Percentiles rank a stretch among this genome's conserved stretches.
Evolutionary conservation across 2,329 filamentous ascomycete genomes (phyloP).

Genomic region (Verticillium nubilum): DNA sequence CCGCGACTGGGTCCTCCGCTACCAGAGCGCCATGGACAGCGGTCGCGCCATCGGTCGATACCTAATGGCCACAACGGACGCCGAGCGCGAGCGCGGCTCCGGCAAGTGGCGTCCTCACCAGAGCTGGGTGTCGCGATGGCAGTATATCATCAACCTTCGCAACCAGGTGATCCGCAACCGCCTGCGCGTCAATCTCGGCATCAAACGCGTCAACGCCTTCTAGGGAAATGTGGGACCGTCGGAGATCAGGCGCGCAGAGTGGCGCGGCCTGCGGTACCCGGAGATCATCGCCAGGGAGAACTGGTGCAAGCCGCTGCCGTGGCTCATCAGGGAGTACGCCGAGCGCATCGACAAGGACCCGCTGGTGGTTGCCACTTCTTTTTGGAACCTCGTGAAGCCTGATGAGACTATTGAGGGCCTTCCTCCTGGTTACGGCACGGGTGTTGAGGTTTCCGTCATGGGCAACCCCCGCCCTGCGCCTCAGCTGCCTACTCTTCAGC

Average conservation of each 20-base stretch:
- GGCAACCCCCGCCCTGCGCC: not conserved
- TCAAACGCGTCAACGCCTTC: not conserved
- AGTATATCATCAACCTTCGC: constrained; percentile 16
- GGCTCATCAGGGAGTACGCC: constrained; percentile 11
- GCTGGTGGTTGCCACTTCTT: not conserved
- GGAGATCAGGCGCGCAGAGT: not conserved
- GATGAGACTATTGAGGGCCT: not conserved
- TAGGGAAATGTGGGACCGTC: not conserved
- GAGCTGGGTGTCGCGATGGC: constrained; percentile 16
- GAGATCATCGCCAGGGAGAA: not conserved
- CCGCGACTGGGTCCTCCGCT: constrained; percentile 11
- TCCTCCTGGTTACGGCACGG: not conserved
- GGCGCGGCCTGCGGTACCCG: not conserved
- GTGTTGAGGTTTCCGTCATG: not conserved
- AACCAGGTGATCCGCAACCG: constrained; percentile 8
- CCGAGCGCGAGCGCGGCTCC: constrained; percentile 9
- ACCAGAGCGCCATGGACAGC: constrained; percentile 17
- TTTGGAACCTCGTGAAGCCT: not conserved
- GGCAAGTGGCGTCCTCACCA: not conserved
- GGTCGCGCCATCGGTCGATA: not conserved
- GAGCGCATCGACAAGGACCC: constrained; percentile 8
- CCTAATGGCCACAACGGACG: not conserved
- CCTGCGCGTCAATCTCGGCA: not conserved
- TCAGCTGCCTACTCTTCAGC: not conserved
- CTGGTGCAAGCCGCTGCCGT: not conserved